Base-by-base conservation (phyloP, 352 stramenopile species). In the Phytophthora tentaculata region DNA sequence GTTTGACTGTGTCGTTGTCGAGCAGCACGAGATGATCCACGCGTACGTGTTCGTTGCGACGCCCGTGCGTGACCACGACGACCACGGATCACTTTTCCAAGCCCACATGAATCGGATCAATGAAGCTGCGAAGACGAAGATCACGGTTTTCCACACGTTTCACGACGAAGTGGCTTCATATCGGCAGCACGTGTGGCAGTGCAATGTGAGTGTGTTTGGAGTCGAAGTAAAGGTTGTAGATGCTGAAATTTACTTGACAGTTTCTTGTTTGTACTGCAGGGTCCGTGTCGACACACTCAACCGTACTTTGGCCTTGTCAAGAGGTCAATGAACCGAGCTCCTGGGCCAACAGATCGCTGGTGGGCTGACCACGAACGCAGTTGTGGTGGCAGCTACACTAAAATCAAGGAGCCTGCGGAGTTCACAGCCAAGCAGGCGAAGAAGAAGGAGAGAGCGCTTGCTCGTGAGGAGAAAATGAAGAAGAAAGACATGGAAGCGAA, bases 1-100 rank as follows among this genome's bases (percentile, higher is more conserved):
- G 19, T 20, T 51, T 45, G n/a, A 45, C 17, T 22, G 12, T 51
- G 51, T 16, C 58, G 9, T 49, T 63, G 13, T 64, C 26, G 19
- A 19, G 20, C 61, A 95, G 85, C 90, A 97, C 60, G 90, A 97
- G 62, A 96, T 96, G 89, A 95, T 97, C 57, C 90, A 97, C 69
- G 90, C 90, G 17, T 97, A 82, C 65, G 74, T 96, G 45, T 97
- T 97, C 47, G 81, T 96, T 23, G 90, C 75, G 39, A 92, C 81
- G 20, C 74, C 80, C 20, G 77, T 93, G 53, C 80, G 84, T 12
- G 90, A 96, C 66, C 89, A 91, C 32, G 87, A 95, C 51, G 89
- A 96, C 69, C 90, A 97, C 59, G 90, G 90, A 8, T 77, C 88
- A 1, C 52, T 91, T 2, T 96, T 95, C 56, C 88, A 96, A 65